Evolutionary conservation across 129 eudicot species (phyloP).

Genomic region (Saposhnikovia divaricata): DNA sequence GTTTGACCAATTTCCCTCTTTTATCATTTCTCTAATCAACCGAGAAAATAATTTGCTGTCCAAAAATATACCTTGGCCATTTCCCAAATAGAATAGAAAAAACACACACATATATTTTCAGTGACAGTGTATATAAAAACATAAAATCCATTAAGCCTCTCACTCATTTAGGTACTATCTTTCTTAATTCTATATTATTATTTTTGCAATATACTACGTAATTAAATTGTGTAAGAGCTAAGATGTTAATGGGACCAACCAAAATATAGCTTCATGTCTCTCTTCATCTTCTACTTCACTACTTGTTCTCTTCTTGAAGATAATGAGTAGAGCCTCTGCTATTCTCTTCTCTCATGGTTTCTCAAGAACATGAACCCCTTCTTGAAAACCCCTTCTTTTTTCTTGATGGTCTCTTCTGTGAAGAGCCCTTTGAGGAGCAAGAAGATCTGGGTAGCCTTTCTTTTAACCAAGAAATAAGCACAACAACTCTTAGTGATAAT

Average conservation of each 20-base stretch:
- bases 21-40: background rate
- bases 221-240: constrained; percentile 13
- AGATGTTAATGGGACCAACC: constrained; percentile 32
- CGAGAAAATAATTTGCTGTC: background rate
- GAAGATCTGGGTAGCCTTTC: constrained; percentile 27
- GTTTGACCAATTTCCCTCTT: background rate
- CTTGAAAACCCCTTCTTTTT: constrained; percentile 41
- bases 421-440: constrained; percentile 37
- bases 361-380: constrained; percentile 19
- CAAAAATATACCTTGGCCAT: background rate
- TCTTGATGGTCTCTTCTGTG: constrained; percentile 55
- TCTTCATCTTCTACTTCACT: constrained; percentile 20
- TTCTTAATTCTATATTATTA: constrained; percentile 1
- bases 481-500: background rate
- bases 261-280: constrained; percentile 18
- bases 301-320: constrained; percentile 22
- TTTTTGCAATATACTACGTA: constrained; percentile 10
- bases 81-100: background rate
- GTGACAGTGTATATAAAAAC: background rate
- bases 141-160: background rate
- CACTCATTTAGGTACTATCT: constrained; percentile 25
- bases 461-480: constrained; percentile 16
- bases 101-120: background rate
- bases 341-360: constrained; percentile 42
- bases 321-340: constrained; percentile 48